Percentiles rank a stretch among this genome's conserved stretches.
These are phyloP conservation scores for Penicillium canariense DNA, from an alignment of 495 filamentous ascomycete genomes.

Conservation along the genomic window DNA sequence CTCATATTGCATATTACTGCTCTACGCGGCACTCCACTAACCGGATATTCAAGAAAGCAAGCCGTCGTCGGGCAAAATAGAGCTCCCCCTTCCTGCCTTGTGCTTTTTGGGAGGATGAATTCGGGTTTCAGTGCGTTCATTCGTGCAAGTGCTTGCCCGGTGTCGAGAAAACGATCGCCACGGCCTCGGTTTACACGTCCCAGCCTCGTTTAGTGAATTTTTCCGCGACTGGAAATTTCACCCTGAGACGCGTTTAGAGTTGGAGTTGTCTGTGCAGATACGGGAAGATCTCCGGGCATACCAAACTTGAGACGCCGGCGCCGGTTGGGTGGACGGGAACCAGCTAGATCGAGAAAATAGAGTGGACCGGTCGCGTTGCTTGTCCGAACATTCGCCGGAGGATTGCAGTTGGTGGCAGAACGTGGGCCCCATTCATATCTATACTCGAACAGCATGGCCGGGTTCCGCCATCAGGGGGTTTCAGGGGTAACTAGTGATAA, in stretches of 20 bases:
- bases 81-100: neutral
- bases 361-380: slow-evolving; percentile 6
- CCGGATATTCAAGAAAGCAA: slow-evolving; percentile 8
- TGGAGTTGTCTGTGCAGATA: slow-evolving; percentile 9
- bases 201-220: neutral
- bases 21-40: slow-evolving; percentile 16
- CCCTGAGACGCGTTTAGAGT: neutral
- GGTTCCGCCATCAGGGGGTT: neutral
- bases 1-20: slow-evolving; percentile 17
- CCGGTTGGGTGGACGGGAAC: slow-evolving; percentile 1
- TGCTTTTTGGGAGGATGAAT: neutral
- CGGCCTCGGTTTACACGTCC: neutral
- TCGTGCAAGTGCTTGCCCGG: neutral
- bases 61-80: too few species aligned
- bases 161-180: slow-evolving; percentile 2
- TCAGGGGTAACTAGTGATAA: neutral
- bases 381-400: slow-evolving; percentile 1
- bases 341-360: slow-evolving; percentile 7
- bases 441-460: neutral
- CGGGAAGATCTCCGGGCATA: slow-evolving; percentile 18
- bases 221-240: slow-evolving; percentile 19
- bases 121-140: too few species aligned
- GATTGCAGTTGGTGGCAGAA: neutral
- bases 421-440: neutral
- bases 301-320: slow-evolving; percentile 17